These are phyloP conservation scores for Mucor velutinosus DNA, from an alignment of 371 early-diverging fungal species.

Conservation along the genomic window DNA sequence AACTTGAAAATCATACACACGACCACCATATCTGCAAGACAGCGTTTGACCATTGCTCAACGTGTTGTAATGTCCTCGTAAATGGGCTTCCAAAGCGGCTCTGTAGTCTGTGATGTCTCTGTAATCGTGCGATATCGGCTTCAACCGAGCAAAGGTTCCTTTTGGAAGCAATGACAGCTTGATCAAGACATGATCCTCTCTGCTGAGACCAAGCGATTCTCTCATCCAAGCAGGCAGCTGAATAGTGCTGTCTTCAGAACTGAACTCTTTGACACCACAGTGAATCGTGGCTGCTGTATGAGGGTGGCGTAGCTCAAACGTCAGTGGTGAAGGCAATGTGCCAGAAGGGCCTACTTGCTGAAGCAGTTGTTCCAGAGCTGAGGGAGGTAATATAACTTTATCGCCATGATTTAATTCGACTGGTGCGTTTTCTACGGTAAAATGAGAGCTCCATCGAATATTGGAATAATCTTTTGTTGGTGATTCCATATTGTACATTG, in stretches of 20 bases:
- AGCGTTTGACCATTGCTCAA: constrained; percentile 71
- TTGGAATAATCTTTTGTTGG: not conserved
- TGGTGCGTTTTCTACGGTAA: constrained; percentile 23
- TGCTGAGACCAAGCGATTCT: constrained; percentile 34
- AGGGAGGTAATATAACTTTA: constrained; percentile 62
- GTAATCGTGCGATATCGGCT: constrained; percentile 62
- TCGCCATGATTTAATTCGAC: constrained; percentile 56
- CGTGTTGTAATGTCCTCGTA: constrained; percentile 75
- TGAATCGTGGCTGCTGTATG: constrained; percentile 46
- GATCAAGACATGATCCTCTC: constrained; percentile 53
- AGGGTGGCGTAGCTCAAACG: constrained; percentile 67
- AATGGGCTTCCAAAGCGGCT: constrained; percentile 74
- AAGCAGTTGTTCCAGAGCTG: constrained; percentile 62
- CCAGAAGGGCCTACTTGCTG: constrained; percentile 15
- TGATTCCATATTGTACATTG: no score
- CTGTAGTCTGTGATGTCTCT: constrained; percentile 70
- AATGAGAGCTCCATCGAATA: constrained; percentile 25
- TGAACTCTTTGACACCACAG: constrained; percentile 84
- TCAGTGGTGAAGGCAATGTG: constrained; percentile 66
- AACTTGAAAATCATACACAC: constrained; percentile 63
- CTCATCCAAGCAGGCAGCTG: constrained; percentile 69
- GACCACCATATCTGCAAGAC: constrained; percentile 59
- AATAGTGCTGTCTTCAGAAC: constrained; percentile 47
- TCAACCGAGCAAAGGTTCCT: constrained; percentile 71
- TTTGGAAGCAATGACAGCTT: constrained; percentile 62